These are phyloP conservation scores for Glaciozyma antarctica DNA, from an alignment of 768 basidiomycete genomes.

Conservation along the genomic window DNA sequence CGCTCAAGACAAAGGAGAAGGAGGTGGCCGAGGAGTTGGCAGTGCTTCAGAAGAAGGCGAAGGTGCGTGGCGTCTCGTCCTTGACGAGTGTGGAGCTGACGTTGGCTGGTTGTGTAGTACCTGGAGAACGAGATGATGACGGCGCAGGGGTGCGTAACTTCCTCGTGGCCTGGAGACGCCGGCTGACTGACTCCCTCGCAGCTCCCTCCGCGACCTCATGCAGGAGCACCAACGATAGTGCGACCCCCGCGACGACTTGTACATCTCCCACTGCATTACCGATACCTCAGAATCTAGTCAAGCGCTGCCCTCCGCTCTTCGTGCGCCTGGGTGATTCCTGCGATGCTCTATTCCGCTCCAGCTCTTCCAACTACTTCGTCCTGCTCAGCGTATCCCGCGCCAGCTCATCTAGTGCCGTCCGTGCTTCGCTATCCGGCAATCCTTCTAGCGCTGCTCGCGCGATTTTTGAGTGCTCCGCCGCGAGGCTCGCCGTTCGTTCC, in stretches of 20 bases:
- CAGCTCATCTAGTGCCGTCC: conserved; percentile 52
- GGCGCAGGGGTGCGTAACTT: conserved; percentile 17
- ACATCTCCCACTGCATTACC: neutral
- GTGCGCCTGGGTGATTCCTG: neutral
- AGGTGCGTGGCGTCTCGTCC: neutral
- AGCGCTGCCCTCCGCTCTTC: too few relatives aligned
- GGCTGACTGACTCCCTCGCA: neutral
- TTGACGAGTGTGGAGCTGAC: too few relatives aligned
- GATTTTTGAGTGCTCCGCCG: conserved; percentile 61
- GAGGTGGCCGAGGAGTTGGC: conserved; percentile 11
- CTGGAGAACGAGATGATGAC: conserved; percentile 22
- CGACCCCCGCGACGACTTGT: neutral
- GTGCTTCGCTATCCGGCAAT: conserved; percentile 74
- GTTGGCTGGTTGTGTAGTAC: conserved; percentile 11
- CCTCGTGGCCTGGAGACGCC: too few relatives aligned
- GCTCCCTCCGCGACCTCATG: conserved; percentile 1
- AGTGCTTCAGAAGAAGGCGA: conserved; percentile 27
- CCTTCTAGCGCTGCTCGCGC: conserved; percentile 59
- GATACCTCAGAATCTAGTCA: neutral
- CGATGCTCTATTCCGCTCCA: neutral
- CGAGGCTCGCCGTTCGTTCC: conserved; percentile 67
- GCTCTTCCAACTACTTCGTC: conserved; percentile 11
- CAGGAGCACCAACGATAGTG: neutral
- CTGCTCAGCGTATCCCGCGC: conserved; percentile 25
- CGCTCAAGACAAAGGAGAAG: conserved; percentile 21